phyloP scores from a whole-genome alignment of 75 land plant species.

The Picea sitchensis region DNA sequence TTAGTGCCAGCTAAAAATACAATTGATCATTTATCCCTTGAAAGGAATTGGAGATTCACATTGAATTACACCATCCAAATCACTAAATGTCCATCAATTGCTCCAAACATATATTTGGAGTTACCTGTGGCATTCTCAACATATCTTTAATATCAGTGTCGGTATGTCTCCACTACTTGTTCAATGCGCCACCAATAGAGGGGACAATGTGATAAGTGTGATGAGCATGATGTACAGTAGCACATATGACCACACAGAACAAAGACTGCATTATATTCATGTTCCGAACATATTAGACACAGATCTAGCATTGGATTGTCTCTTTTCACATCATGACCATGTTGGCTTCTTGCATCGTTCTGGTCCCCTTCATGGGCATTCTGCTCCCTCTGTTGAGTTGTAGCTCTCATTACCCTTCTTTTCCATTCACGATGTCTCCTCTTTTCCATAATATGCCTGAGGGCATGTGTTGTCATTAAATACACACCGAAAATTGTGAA shows the following conservation, averaged over 20 bases:
- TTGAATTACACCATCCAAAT: too few relatives aligned
- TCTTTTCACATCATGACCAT: constrained; percentile 12
- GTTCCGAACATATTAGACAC: constrained; percentile 89
- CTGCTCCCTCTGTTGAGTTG: constrained; percentile 51
- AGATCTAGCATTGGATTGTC: constrained; percentile 52
- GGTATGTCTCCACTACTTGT: constrained; percentile 77
- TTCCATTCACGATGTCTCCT: constrained; percentile 47
- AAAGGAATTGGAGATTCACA: too few relatives aligned
- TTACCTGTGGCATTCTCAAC: too few relatives aligned
- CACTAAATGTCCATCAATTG: too few relatives aligned
- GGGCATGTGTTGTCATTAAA: constrained; percentile 47
- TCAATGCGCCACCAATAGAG: constrained; percentile 81
- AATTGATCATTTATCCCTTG: too few relatives aligned
- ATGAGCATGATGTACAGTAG: constrained; percentile 38
- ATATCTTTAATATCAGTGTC: constrained; percentile 54
- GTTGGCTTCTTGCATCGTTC: constrained; percentile 7
- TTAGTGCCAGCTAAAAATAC: too few relatives aligned
- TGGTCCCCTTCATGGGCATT: constrained; percentile 30
- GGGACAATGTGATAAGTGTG: constrained; percentile 77
- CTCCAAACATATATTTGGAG: too few relatives aligned
- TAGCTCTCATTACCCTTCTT: constrained; percentile 56
- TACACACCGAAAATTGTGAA: too few relatives aligned
- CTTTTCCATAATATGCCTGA: constrained; percentile 64
- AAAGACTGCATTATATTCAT: constrained; percentile 42
- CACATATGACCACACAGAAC: constrained; percentile 99